These are phyloP conservation scores for Nitzschia putrida DNA, from an alignment of 108 stramenopile genomes.

Conservation along the genomic window DNA sequence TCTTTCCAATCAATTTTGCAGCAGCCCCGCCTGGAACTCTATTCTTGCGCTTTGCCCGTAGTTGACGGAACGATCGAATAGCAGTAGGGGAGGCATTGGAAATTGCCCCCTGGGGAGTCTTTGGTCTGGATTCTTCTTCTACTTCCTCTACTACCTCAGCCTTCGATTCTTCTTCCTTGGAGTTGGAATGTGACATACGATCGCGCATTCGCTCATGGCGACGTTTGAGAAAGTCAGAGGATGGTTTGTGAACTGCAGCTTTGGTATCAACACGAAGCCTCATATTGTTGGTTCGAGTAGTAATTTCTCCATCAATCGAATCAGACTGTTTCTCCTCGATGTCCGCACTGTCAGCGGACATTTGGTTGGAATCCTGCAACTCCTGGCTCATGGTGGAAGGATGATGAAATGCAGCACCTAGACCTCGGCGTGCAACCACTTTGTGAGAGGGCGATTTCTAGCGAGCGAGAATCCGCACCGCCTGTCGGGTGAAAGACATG, in stretches of 20 bases:
- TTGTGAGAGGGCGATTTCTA: no score
- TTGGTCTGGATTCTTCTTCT: not conserved
- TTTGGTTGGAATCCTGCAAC: no score
- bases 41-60: conserved; percentile 15
- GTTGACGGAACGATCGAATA: conserved; percentile 19
- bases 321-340: not conserved
- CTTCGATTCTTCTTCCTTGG: not conserved
- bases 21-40: conserved; percentile 53
- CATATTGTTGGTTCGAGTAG: not conserved
- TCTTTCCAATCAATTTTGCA: conserved; percentile 41
- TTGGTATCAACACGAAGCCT: not conserved
- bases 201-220: conserved; percentile 16
- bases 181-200: not conserved
- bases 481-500: no score
- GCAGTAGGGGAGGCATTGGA: conserved; percentile 13
- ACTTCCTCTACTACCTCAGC: not conserved
- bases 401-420: no score
- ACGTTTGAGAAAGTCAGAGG: conserved; percentile 13
- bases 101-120: not conserved
- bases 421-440: no score
- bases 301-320: not conserved
- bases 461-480: no score
- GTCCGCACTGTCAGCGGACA: no score
- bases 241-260: not conserved
- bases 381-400: no score